Conservation (phyloP, 805 yeast genomes). For the Candida nonsorbophila region DNA sequence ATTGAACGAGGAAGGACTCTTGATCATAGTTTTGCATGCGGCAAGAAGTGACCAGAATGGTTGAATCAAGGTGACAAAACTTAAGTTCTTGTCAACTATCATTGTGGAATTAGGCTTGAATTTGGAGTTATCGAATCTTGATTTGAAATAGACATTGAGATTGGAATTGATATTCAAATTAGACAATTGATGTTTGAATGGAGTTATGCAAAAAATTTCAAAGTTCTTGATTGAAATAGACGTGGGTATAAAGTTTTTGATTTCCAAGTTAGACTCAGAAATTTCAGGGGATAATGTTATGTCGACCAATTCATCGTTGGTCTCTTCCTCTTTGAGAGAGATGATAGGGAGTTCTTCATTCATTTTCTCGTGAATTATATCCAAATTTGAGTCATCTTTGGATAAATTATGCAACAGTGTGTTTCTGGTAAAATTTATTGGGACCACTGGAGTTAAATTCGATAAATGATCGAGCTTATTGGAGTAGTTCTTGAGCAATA, state of each 20-base stretch:
- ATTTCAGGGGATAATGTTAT: conserved; percentile 6
- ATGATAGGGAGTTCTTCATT: conserved; percentile 6
- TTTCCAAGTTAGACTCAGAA: conserved; percentile 5
- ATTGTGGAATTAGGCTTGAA: conserved; percentile 4
- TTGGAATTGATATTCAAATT: conserved; percentile 1
- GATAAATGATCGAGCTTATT: conserved; percentile 10
- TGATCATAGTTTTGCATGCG: conserved; percentile 26
- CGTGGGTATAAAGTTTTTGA: conserved; percentile 3
- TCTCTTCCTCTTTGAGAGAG: conserved; percentile 5
- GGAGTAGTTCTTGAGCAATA: conserved; percentile 9
- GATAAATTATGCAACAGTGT: no score
- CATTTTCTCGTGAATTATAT: no score
- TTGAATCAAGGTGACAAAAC: conserved; percentile 19
- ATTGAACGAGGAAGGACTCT: conserved; percentile 23
- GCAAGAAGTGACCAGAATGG: conserved; percentile 42
- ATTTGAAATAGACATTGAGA: background rate
- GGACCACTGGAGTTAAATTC: conserved; percentile 7
- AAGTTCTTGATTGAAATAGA: conserved; percentile 10
- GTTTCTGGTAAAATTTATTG: conserved; percentile 9
- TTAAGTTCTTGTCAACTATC: conserved; percentile 8
- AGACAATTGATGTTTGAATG: conserved; percentile 5
- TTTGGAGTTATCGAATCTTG: background rate
- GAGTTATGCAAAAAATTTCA: conserved; percentile 8
- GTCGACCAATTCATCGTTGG: conserved; percentile 1
- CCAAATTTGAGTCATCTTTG: conserved; percentile 1